Conservation (phyloP, 202 grass and related monocot genomes). For the Setaria viridis region DNA sequence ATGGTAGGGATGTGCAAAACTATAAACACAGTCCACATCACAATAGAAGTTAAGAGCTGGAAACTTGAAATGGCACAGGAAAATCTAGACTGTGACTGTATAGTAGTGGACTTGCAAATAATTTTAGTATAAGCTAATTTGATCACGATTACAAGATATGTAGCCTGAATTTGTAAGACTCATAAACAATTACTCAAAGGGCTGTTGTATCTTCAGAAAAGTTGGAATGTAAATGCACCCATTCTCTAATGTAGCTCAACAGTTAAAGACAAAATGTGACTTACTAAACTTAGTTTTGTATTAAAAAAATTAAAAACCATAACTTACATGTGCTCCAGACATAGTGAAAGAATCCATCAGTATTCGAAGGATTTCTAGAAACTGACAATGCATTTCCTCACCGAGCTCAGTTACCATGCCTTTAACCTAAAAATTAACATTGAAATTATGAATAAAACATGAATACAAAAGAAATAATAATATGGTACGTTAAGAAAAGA, state of each 20-base stretch:
- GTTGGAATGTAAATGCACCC: not conserved
- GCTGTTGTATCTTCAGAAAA: not conserved
- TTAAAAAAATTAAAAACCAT: constrained; percentile 8
- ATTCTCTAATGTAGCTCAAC: not conserved
- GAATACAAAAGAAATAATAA: not conserved
- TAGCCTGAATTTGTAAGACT: not conserved
- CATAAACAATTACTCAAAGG: not conserved
- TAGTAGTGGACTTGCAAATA: constrained; percentile 10
- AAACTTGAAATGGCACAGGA: constrained; percentile 1
- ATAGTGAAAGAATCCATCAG: constrained; percentile 89
- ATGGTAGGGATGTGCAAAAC: not conserved
- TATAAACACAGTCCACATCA: constrained; percentile 21
- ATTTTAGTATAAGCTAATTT: not conserved
- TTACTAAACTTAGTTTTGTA: constrained; percentile 15
- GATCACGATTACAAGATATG: not conserved
- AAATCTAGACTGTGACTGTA: not conserved
- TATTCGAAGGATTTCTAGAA: constrained; percentile 97
- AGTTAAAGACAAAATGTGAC: constrained; percentile 14
- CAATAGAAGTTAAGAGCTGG: not conserved
- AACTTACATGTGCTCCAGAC: constrained; percentile 84
- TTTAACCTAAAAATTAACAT: constrained; percentile 78
- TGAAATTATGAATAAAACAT: constrained; percentile 34
- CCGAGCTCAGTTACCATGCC: constrained; percentile 94
- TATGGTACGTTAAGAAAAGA: not conserved
- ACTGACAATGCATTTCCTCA: constrained; percentile 98